These are phyloP conservation scores for Calonectria pseudoreteaudii DNA, from an alignment of 2,329 filamentous ascomycete genomes.

Conservation along the genomic window DNA sequence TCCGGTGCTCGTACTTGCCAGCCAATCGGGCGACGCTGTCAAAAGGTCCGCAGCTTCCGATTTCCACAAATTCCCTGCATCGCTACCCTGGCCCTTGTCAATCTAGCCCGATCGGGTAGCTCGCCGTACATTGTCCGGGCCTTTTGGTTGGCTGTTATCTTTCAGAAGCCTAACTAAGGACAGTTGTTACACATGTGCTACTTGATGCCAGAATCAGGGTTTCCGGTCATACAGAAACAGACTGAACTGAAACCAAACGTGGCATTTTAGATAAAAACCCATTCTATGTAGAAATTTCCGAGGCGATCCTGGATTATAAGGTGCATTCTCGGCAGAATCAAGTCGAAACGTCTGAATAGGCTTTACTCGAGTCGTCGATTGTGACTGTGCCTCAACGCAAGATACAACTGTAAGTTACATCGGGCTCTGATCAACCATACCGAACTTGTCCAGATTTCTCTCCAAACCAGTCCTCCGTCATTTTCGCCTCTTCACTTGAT, in stretches of 20 bases:
- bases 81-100: neutral
- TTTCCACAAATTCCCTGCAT: neutral
- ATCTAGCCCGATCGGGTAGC: neutral
- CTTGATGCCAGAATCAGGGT: neutral
- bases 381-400: neutral
- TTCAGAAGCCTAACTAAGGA: neutral
- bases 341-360: neutral
- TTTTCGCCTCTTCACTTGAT: slow-evolving; percentile 61
- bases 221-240: neutral
- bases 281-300: neutral
- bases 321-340: neutral
- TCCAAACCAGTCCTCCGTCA: slow-evolving; percentile 75
- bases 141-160: neutral
- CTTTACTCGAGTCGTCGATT: neutral
- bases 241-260: neutral
- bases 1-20: neutral
- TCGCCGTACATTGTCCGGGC: too few species aligned
- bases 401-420: neutral
- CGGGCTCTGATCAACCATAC: slow-evolving; percentile 42
- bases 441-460: slow-evolving; percentile 65
- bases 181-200: neutral
- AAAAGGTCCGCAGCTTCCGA: slow-evolving; percentile 6
- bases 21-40: neutral
- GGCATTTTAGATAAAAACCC: neutral
- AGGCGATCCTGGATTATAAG: neutral